Percentiles rank a stretch among this genome's conserved stretches.
These are phyloP conservation scores for Trichomonascaceae sp. DNA, from an alignment of 1,139 yeast species.

Conservation along the genomic window DNA sequence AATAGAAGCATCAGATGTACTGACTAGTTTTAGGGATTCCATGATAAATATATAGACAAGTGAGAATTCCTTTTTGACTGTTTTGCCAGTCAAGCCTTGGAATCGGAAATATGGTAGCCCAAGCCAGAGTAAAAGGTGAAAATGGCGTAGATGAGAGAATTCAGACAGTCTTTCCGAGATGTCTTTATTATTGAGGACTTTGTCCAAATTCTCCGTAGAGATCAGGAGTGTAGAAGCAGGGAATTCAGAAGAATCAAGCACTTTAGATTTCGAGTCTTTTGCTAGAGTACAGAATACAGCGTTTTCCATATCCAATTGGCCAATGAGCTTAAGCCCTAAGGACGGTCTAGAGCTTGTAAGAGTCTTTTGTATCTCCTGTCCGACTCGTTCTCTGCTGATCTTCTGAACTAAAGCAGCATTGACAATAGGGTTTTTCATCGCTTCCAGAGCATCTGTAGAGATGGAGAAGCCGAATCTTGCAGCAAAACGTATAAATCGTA, in stretches of 20 bases:
- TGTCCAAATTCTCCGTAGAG: not conserved
- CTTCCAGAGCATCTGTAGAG: constrained; percentile 51
- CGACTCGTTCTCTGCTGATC: constrained; percentile 86
- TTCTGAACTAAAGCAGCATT: constrained; percentile 57
- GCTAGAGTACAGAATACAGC: constrained; percentile 42
- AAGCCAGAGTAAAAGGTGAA: constrained; percentile 2
- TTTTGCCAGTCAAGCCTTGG: constrained; percentile 35
- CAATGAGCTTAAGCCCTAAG: constrained; percentile 57
- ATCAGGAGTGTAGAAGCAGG: not conserved
- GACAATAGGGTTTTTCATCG: constrained; percentile 61
- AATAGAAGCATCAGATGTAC: constrained; percentile 50
- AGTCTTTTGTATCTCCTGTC: constrained; percentile 75
- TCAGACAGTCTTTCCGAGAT: not conserved
- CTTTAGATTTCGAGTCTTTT: constrained; percentile 3
- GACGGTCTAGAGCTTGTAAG: constrained; percentile 57
- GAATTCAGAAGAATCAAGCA: not conserved
- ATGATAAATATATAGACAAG: constrained; percentile 43
- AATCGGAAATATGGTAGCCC: constrained; percentile 35
- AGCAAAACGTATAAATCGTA: constrained; percentile 81
- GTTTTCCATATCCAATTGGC: constrained; percentile 47
- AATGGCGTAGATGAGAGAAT: not conserved
- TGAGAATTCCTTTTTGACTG: constrained; percentile 36
- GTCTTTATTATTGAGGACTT: not conserved
- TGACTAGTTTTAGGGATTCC: constrained; percentile 65
- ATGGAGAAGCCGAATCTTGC: constrained; percentile 66